Evolutionary conservation across 441 rosid species (phyloP).

Genomic region (Pelargonium hybrid): DNA sequence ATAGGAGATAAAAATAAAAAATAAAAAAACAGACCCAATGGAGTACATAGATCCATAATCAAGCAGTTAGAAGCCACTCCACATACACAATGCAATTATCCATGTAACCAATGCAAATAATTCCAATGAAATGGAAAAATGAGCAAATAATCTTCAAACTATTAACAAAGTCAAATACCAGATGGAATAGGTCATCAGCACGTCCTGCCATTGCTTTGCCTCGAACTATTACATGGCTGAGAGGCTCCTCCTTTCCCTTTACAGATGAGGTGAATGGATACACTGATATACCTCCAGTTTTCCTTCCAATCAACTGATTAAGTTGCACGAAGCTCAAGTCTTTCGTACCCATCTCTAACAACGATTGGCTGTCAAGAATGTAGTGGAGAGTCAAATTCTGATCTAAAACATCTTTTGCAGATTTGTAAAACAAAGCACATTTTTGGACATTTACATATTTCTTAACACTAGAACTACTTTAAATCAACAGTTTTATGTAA

Average conservation of each 20-base stretch:
- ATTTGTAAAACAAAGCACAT: neutral
- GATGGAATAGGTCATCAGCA: slow-evolving; percentile 73
- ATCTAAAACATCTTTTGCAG: neutral
- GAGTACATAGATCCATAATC: neutral
- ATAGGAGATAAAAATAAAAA: neutral
- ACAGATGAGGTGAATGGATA: slow-evolving; percentile 82
- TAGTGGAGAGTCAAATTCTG: neutral
- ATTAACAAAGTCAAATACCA: slow-evolving; percentile 35
- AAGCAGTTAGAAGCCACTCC: slow-evolving; percentile 1
- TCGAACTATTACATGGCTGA: slow-evolving; percentile 71
- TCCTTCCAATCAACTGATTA: slow-evolving; percentile 95
- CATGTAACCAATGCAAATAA: neutral
- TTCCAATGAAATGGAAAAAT: neutral
- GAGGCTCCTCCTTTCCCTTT: slow-evolving; percentile 61
- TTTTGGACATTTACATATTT: neutral
- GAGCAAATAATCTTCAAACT: neutral
- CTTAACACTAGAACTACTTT: too few relatives aligned
- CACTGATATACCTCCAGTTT: slow-evolving; percentile 94
- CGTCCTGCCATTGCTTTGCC: slow-evolving; percentile 95
- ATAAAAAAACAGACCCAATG: too few relatives aligned
- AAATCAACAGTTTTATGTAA: too few relatives aligned
- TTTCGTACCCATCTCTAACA: slow-evolving; percentile 94
- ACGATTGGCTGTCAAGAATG: slow-evolving; percentile 57
- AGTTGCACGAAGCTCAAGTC: slow-evolving; percentile 90
- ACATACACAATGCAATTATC: neutral